Evolutionary conservation across 2,329 filamentous ascomycete species (phyloP).

Genomic region (Seiridium unicorne): DNA sequence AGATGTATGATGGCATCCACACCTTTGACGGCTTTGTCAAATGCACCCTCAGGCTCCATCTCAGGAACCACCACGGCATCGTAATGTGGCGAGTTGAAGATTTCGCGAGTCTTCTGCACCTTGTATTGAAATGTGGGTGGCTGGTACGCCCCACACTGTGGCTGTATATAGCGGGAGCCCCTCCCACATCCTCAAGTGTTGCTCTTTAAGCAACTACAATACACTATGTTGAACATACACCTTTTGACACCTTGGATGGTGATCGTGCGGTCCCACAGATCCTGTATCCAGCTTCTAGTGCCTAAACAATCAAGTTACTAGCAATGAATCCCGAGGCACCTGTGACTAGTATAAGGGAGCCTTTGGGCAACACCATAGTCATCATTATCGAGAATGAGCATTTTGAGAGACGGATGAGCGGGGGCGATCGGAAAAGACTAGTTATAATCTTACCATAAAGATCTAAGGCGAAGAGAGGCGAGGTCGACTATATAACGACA

Average conservation of each 20-base stretch:
- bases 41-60: conserved; percentile 32
- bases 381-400: neutral
- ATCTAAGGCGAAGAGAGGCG: no score
- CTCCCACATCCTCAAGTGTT: no score
- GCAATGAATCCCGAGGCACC: neutral
- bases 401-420: neutral
- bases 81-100: neutral
- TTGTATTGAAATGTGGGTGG: neutral
- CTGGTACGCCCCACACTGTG: no score
- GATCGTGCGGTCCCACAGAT: neutral
- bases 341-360: neutral
- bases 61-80: conserved; percentile 27
- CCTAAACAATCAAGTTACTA: neutral
- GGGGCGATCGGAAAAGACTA: no score
- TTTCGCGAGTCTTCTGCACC: neutral
- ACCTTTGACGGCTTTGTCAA: conserved; percentile 38
- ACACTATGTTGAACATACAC: no score
- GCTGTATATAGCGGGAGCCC: no score
- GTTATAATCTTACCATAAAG: no score
- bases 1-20: conserved; percentile 42
- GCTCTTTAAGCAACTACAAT: no score
- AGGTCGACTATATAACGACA: no score
- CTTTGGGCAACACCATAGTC: neutral
- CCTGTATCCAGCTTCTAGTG: neutral
- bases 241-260: neutral